Evolutionary conservation across 2,329 filamentous ascomycete species (phyloP).

Genomic region (Ophiostoma triangulosporum): DNA sequence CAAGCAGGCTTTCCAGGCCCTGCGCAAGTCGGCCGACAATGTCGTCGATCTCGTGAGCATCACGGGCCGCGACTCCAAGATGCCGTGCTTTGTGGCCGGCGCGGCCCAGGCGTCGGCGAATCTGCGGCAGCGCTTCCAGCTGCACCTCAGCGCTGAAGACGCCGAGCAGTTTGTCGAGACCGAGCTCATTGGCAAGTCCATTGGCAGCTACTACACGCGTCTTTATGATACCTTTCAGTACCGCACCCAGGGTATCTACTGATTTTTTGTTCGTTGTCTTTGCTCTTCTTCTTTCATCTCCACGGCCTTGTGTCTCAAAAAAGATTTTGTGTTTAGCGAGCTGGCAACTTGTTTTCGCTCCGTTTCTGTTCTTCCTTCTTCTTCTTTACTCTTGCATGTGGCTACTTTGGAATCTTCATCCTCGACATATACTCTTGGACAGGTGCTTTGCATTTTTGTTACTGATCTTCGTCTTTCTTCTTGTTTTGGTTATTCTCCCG

Average conservation of each 20-base stretch:
- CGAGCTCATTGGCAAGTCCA: conserved; percentile 65
- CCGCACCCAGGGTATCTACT: conserved; percentile 78
- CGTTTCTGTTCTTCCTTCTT: too few relatives aligned
- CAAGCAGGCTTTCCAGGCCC: conserved; percentile 73
- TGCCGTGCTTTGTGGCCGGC: conserved; percentile 71
- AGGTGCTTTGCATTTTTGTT: neutral
- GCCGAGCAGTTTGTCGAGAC: conserved; percentile 70
- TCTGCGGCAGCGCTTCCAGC: conserved; percentile 62
- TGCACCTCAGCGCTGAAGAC: conserved; percentile 71
- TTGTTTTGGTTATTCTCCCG: neutral
- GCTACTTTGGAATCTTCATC: neutral
- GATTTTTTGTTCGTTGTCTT: neutral
- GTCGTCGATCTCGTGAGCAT: conserved; percentile 71
- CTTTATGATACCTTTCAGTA: conserved; percentile 84
- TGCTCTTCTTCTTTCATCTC: neutral
- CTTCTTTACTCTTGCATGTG: neutral
- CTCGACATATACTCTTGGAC: neutral
- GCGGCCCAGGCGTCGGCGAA: conserved; percentile 56
- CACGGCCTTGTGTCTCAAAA: too few relatives aligned
- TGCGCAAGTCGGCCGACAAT: conserved; percentile 65
- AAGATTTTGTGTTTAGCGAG: too few relatives aligned
- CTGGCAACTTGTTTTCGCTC: too few relatives aligned
- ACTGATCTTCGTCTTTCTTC: neutral
- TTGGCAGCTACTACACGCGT: conserved; percentile 77
- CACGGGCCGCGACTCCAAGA: conserved; percentile 72